phyloP scores from a whole-genome alignment of 2,329 filamentous ascomycete genomes.

The Akanthomyces dipterigenus region DNA sequence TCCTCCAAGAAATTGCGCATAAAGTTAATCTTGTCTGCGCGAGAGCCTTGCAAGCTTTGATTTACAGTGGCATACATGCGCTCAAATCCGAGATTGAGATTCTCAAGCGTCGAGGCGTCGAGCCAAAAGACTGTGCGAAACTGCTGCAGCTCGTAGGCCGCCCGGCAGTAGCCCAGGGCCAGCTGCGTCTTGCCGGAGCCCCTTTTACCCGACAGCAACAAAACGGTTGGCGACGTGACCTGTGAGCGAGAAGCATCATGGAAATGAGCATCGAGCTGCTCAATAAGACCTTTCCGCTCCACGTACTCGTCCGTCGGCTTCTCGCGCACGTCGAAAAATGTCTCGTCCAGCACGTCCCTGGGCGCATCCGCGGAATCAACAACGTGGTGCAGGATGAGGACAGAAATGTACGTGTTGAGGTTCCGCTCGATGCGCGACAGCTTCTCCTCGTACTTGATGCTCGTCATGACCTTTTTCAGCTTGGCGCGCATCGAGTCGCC shows the following conservation, averaged over 20 bases:
- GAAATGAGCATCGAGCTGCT: neutral
- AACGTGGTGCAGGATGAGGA: conserved; percentile 9
- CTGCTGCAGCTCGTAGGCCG: conserved; percentile 2
- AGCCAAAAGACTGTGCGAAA: conserved; percentile 9
- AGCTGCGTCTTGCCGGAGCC: conserved; percentile 4
- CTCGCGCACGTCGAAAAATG: conserved; percentile 6
- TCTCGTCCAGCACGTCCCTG: neutral
- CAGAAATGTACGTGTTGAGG: conserved; percentile 8
- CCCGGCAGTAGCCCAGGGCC: conserved; percentile 3
- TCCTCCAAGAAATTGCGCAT: conserved; percentile 1
- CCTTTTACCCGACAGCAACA: conserved; percentile 2
- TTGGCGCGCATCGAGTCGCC: conserved; percentile 4
- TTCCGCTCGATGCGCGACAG: conserved; percentile 4
- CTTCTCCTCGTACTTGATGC: conserved; percentile 6
- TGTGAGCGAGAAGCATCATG: conserved; percentile 5
- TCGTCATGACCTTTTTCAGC: conserved; percentile 11
- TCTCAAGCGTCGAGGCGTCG: conserved; percentile 7
- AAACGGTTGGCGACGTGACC: neutral
- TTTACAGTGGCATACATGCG: conserved; percentile 6
- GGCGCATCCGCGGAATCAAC: conserved; percentile 6
- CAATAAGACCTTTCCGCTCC: neutral
- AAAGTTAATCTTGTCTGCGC: conserved; percentile 1
- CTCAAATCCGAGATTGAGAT: conserved; percentile 1
- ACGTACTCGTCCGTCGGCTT: neutral
- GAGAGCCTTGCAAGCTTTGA: neutral